These are phyloP conservation scores for Diaporthe vaccinii DNA, from an alignment of 2,329 filamentous ascomycete genomes.

Conservation along the genomic window DNA sequence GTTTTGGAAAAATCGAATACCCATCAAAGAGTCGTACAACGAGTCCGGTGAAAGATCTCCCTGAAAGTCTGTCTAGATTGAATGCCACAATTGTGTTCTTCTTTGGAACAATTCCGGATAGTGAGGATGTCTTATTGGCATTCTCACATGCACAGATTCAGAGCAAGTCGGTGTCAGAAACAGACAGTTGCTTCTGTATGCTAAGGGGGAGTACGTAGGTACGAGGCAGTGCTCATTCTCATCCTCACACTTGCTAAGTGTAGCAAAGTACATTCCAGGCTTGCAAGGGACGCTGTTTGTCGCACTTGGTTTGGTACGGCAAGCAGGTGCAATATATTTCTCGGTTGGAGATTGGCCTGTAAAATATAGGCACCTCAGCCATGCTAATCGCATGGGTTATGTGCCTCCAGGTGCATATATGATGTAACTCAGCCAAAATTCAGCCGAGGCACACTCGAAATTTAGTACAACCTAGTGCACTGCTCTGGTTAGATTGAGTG, in stretches of 20 bases:
- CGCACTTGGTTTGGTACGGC: background rate
- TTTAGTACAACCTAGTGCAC: background rate
- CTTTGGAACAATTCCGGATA: background rate
- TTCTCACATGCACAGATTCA: background rate
- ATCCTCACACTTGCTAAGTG: background rate
- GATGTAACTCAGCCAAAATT: background rate
- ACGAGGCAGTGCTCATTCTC: background rate
- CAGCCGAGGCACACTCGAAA: background rate
- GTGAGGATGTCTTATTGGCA: background rate
- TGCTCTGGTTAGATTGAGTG: background rate
- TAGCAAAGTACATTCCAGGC: background rate
- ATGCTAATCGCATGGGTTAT: background rate
- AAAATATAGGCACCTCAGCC: background rate
- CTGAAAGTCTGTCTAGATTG: background rate
- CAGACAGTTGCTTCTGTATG: background rate
- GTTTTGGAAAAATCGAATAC: background rate
- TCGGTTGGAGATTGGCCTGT: background rate
- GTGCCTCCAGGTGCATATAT: background rate
- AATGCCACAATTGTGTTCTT: background rate
- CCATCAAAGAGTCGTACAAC: background rate
- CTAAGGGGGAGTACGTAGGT: background rate
- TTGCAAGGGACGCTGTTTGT: background rate
- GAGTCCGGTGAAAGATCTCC: background rate
- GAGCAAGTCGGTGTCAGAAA: too few relatives aligned
- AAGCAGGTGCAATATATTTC: background rate